phyloP scores from a whole-genome alignment of 768 basidiomycete species.

The Tulasnella sp. region DNA sequence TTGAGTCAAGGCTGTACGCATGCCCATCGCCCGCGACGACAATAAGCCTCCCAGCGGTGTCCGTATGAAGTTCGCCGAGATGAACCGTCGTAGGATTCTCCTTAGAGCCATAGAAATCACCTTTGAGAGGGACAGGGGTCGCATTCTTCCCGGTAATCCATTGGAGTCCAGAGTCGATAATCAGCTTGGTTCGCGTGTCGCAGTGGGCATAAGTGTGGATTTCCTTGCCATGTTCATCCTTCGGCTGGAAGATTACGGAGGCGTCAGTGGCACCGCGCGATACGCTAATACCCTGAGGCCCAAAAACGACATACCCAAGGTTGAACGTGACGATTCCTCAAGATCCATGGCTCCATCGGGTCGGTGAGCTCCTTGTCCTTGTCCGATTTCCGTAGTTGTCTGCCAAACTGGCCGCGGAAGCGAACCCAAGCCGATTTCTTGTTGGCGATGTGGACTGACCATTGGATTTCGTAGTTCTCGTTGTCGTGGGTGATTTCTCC shows the following conservation, averaged over 20 bases:
- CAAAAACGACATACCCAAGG: constrained; percentile 20
- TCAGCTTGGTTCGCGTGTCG: constrained; percentile 3
- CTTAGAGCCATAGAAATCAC: constrained; percentile 22
- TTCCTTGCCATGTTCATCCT: neutral
- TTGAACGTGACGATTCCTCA: constrained; percentile 25
- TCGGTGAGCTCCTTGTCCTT: no score
- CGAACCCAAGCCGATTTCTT: constrained; percentile 23
- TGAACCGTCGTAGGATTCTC: constrained; percentile 17
- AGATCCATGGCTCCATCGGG: constrained; percentile 12
- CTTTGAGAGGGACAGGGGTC: constrained; percentile 15
- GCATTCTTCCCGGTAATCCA: constrained; percentile 7
- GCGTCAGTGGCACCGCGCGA: neutral
- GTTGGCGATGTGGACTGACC: constrained; percentile 30
- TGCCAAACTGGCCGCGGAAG: constrained; percentile 18
- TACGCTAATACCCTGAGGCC: neutral
- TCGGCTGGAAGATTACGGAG: neutral
- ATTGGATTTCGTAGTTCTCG: constrained; percentile 21
- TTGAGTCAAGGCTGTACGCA: constrained; percentile 18
- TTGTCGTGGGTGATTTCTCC: constrained; percentile 26
- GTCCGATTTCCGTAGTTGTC: no score
- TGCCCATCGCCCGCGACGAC: constrained; percentile 26
- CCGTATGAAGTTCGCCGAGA: constrained; percentile 23
- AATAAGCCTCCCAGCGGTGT: constrained; percentile 26
- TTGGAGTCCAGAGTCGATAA: neutral
- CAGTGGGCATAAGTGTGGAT: neutral